phyloP scores from a whole-genome alignment of 768 basidiomycete species.

The Harrya chromipes region DNA sequence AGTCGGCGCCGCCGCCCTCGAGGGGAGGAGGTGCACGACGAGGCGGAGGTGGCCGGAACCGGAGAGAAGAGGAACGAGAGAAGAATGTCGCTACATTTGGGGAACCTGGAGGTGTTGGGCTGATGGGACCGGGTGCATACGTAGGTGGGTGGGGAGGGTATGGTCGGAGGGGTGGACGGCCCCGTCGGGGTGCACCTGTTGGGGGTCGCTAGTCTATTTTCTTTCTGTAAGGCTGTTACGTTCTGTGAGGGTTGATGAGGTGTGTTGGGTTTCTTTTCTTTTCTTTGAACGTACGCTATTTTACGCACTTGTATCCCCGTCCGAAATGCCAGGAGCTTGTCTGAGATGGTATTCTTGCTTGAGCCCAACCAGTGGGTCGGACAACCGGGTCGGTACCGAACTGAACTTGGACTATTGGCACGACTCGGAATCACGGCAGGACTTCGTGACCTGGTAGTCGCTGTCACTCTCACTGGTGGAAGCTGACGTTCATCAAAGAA shows the following conservation, averaged over 20 bases:
- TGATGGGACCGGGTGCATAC: slow-evolving; percentile 76
- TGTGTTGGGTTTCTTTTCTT: not conserved
- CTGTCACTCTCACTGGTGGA: no score
- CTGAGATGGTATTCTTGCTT: no score
- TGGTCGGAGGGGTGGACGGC: slow-evolving; percentile 48
- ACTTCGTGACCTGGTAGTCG: no score
- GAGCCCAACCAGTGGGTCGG: no score
- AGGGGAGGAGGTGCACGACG: slow-evolving; percentile 43
- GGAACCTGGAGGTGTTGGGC: slow-evolving; percentile 74
- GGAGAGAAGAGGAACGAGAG: slow-evolving; percentile 81
- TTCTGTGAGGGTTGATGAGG: not conserved
- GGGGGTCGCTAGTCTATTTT: slow-evolving; percentile 21
- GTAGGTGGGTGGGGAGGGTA: slow-evolving; percentile 78
- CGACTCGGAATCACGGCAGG: no score
- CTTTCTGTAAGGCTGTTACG: not conserved
- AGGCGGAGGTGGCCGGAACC: slow-evolving; percentile 55
- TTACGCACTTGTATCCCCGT: slow-evolving; percentile 11
- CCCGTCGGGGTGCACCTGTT: slow-evolving; percentile 31
- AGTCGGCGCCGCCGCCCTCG: slow-evolving; percentile 26
- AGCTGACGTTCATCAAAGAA: no score
- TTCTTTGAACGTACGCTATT: slow-evolving; percentile 9
- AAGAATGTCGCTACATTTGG: slow-evolving; percentile 87
- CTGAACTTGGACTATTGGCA: no score
- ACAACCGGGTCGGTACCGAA: no score
- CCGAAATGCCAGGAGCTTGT: not conserved